Base-by-base conservation (phyloP, 306 rosid genomes). In the Oemleria cerasiformis region DNA sequence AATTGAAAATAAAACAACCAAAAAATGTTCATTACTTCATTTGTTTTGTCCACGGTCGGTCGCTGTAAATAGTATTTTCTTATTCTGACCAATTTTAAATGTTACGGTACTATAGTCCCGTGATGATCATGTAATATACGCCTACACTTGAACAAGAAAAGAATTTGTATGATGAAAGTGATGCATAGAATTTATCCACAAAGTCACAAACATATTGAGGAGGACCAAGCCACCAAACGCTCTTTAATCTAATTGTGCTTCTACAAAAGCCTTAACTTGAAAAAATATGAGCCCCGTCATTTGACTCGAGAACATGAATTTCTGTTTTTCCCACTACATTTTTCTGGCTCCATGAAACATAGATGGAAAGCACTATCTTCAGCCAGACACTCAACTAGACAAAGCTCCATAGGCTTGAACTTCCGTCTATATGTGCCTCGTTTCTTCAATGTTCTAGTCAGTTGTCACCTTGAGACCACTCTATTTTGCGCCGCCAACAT, bases 401-500 rank as follows among this genome's bases (percentile, higher is more conserved):
- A 67, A 77, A 58, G 55, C 36, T 21, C 48, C 39, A 62, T 60
- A 69, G 41, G 47, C 71, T 54, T 4, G 36, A 4, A 1, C 61
- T 71, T 66, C 41, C 75, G 68, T 76, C 79, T 78, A 67, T 44
- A 20, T 51, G 58, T 80, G 64, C 76, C 78, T 49, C 23, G 63
- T 51, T 71, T 78, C 67, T 65, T 63, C 49, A 16, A n/a, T 12
- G 44, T 64, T 55, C 56, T 14, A 12, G 44, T 80, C 11, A 34
- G 10, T 34, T 59, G 19, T 59, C 80, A 82, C 73, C 87, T 73
- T 12, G 82, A 20, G 40, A 62, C 25, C 67, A 63, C 55, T 74
- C 84, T 73, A 63, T 59, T 78, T 23, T 80, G 78, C 14, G 80
- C 58, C 21, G 71, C 79, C 64, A 75, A 79, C 77, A 69, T 75